Evolutionary conservation across 2,329 filamentous ascomycete genomes (phyloP), one percentile per base, ranked within the genome.

Genomic region (Trichoderma simmonsii): DNA sequence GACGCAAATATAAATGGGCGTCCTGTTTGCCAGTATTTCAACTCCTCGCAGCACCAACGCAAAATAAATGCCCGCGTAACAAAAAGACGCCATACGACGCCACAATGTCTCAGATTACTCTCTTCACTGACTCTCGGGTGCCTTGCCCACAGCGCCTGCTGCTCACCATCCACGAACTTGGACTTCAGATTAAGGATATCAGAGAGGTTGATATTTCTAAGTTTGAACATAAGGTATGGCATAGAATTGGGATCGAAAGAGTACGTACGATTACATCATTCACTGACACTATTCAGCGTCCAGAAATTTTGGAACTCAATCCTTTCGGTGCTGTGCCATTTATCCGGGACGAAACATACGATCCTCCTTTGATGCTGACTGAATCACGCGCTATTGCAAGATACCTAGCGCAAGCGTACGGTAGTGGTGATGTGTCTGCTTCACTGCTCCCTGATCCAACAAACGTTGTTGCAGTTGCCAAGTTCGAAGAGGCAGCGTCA

Each of bases 131-230:
- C 21, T 66, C 63, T 28, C 32, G 63, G n/a, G n/a, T 66, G 48
- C 63, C 63, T 24, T 66, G 63, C 48, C 63, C 63, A 26, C 63
- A 66, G 15, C 48, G 63, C 2, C 30, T 66, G 30, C 63, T 66
- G 0, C 63, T 66, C 6, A 66, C 63, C 11, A 36, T 66, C 7
- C 48, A 66, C 5, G 63, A 66, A 56, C n/a, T 66, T 56, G 30
- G 48, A 14, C 63, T 66, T 6, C 48, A 66, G 30, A 54, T 66
- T 21, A 66, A 66, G 15, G 48, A 66, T 66, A 36, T 57, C 18
- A 21, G 63, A 9, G 63, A 66, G 30, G 63, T 66, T 36, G 63
- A 66, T n/a, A 66, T 66, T 26, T 56, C 63, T 21, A 66, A 57
- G 30, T 39, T 28, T 56, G 63, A 66, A 9, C 43, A 66, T 11